Evolutionary conservation across 306 rosid species (phyloP).

Genomic region (Dalbergia cultrata): DNA sequence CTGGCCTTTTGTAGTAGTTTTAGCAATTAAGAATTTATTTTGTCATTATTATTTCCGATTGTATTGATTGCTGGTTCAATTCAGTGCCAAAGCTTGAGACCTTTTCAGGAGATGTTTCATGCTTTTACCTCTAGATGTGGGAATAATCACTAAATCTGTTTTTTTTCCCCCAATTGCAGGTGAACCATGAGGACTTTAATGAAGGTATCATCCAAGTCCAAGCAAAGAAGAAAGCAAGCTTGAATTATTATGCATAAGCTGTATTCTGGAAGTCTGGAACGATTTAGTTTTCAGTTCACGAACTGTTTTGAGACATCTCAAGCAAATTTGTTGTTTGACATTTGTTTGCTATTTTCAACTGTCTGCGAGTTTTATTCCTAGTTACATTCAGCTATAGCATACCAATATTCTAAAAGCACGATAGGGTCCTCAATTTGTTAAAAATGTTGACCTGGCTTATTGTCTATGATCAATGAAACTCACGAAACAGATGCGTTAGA

Average conservation of each 20-base stretch:
- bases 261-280: constrained; percentile 6
- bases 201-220: constrained; percentile 96
- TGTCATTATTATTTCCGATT: not conserved
- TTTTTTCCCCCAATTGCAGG: constrained; percentile 51
- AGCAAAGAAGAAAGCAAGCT: constrained; percentile 93
- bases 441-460: not conserved
- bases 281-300: constrained; percentile 6
- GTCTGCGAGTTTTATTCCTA: not conserved
- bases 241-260: constrained; percentile 84
- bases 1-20: not conserved
- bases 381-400: not conserved
- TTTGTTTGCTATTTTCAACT: constrained; percentile 17
- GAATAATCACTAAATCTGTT: constrained; percentile 19
- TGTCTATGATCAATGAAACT: not conserved
- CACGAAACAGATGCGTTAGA: not conserved
- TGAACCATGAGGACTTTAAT: constrained; percentile 94
- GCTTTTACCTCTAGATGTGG: constrained; percentile 21
- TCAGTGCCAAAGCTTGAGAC: constrained; percentile 14
- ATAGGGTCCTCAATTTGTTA: not conserved
- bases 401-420: not conserved
- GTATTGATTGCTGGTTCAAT: not conserved
- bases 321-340: constrained; percentile 13
- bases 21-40: not conserved
- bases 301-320: not conserved
- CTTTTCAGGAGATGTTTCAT: constrained; percentile 5